Evolutionary conservation across 2,329 filamentous ascomycete genomes (phyloP), one percentile per base, ranked within the genome.

Genomic region (Colletotrichum eleusines): DNA sequence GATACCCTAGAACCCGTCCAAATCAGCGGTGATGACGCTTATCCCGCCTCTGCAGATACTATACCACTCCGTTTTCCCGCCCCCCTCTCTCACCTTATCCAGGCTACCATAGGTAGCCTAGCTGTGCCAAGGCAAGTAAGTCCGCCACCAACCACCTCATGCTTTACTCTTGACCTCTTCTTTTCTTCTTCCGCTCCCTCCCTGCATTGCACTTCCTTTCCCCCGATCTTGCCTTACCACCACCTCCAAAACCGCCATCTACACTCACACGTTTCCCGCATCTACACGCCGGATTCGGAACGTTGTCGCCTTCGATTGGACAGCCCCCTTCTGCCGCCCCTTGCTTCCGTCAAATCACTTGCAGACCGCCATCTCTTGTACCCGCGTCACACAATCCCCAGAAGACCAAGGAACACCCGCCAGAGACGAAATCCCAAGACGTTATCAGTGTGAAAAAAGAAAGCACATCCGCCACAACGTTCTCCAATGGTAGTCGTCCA

Each of bases 401-500:
- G 31, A 54, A n/a, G 51, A 44, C 31, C 51, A 16, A 54, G 51
- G 23, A 23, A 20, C 5, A 18, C 16, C 35, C 31, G 18, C 51
- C 51, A 16, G 46, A 33, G 14, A 53, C 33, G 11, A 38, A 16
- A 33, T 31, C 20, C 51, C 18, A 20, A 53, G 16, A 54, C 51
- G 51, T 28, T 31, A 55, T 35, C 53, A 38, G 51, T n/a, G 54
- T 61, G 54, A n/a, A 51, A 40, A 16, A 53, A 53, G 8, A 59
- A 31, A 28, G 18, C 33, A 38, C 31, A 48, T 40, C 23, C 23
- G 35, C 42, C 63, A 42, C 50, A 33, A 28, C 59, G 23, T n/a
- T 46, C 58, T 26, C 69, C 60, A 70, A 72, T 70, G 69, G 64
- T 23, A 60, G 60, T 38, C 33, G 51, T 54, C 64, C 64, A 71